Conservation (phyloP, 495 filamentous ascomycete species). For the Daldinia grandis region DNA sequence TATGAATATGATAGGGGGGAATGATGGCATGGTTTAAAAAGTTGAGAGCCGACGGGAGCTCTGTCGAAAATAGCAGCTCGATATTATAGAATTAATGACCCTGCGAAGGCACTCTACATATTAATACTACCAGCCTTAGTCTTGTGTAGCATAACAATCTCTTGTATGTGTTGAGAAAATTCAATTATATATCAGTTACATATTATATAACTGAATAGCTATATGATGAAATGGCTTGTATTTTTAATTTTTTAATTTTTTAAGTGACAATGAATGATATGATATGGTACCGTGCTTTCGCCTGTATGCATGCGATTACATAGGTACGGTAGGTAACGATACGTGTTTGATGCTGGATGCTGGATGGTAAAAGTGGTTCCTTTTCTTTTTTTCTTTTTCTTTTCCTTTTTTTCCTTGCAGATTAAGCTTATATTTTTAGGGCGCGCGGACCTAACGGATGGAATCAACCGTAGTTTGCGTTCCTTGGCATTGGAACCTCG, state of each 20-base stretch:
- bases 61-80: background rate
- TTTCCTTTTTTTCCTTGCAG: background rate
- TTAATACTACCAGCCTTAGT: background rate
- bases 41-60: background rate
- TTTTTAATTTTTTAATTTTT: background rate
- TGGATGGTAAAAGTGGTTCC: no score
- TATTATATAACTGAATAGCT: no score
- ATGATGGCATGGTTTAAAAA: slow-evolving; percentile 2
- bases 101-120: background rate
- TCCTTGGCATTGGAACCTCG: background rate
- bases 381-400: no score
- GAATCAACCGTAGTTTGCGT: background rate
- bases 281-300: background rate
- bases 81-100: slow-evolving; percentile 7
- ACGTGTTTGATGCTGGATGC: background rate
- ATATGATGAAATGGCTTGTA: background rate
- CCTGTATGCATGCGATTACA: background rate
- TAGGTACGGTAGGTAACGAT: background rate
- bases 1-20: background rate
- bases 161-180: no score
- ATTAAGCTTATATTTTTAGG: slow-evolving; percentile 13
- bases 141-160: no score
- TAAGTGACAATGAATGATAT: background rate
- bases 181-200: no score
- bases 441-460: slow-evolving; percentile 11